These are phyloP conservation scores for Ustilago xerochloae DNA, from an alignment of 1,284 basidiomycete genomes.

Conservation along the genomic window DNA sequence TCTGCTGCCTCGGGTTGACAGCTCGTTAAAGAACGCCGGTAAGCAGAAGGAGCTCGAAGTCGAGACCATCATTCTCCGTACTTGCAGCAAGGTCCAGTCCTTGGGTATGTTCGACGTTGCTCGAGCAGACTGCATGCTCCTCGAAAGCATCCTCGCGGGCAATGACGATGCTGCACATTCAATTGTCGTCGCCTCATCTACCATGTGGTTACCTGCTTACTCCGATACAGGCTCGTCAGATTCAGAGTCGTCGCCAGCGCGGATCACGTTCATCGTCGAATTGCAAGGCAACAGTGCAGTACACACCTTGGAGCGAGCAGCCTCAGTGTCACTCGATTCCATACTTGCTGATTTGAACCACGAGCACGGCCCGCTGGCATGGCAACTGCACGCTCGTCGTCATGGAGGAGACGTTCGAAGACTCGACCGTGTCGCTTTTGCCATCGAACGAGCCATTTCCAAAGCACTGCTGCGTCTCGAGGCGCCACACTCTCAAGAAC, in stretches of 20 bases:
- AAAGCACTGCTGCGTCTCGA: conserved; percentile 33
- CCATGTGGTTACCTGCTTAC: conserved; percentile 21
- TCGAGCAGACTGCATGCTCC: conserved; percentile 18
- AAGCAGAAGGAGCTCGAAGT: conserved; percentile 48
- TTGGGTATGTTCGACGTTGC: conserved; percentile 17
- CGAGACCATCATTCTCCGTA: conserved; percentile 36
- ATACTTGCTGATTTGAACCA: conserved; percentile 31
- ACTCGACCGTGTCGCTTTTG: conserved; percentile 50
- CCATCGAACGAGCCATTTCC: conserved; percentile 45
- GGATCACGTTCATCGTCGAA: conserved; percentile 28
- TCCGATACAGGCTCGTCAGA: not conserved
- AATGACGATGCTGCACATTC: not conserved
- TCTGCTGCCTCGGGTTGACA: conserved; percentile 5
- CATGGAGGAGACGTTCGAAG: conserved; percentile 11
- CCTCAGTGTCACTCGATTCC: conserved; percentile 1
- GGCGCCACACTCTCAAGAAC: conserved; percentile 21
- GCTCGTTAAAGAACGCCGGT: not conserved
- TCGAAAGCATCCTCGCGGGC: conserved; percentile 2
- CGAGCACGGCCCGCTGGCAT: conserved; percentile 38
- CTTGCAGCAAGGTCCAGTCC: conserved; percentile 26
- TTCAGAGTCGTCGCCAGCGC: conserved; percentile 8
- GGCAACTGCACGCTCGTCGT: conserved; percentile 34
- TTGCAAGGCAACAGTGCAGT: conserved; percentile 21
- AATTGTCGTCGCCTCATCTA: not conserved
- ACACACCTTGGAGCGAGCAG: conserved; percentile 12